phyloP scores from a whole-genome alignment of 257 asterid genomes.

The Cruciata laevipes region DNA sequence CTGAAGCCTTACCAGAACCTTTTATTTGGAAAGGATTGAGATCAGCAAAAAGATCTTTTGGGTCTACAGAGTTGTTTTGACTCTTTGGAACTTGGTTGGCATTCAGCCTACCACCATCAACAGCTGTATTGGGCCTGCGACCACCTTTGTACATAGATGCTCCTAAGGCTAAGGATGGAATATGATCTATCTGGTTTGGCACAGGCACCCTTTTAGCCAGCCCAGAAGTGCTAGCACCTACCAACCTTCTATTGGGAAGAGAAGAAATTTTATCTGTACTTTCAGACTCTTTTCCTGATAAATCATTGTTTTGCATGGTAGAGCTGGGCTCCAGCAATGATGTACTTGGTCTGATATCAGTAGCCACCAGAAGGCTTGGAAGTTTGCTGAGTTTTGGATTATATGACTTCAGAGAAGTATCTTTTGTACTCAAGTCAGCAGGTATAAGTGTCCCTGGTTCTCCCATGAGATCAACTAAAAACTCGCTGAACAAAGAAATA shows the following conservation, averaged over 20 bases:
- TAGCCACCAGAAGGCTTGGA: constrained; percentile 36
- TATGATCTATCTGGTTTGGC: constrained; percentile 50
- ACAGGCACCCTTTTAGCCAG: constrained; percentile 33
- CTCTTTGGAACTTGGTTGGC: constrained; percentile 63
- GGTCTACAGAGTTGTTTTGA: constrained; percentile 57
- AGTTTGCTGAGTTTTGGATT: constrained; percentile 44
- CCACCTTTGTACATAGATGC: constrained; percentile 62
- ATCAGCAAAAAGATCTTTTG: constrained; percentile 81
- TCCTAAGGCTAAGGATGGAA: constrained; percentile 48
- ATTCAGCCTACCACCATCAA: constrained; percentile 60
- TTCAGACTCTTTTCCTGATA: constrained; percentile 31
- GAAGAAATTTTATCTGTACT: constrained; percentile 37
- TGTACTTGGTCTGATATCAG: constrained; percentile 27
- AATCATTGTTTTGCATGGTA: constrained; percentile 28
- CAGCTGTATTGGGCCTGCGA: constrained; percentile 61
- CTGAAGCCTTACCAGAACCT: constrained; percentile 54
- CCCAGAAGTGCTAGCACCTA: constrained; percentile 58
- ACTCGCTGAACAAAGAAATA: constrained; percentile 66
- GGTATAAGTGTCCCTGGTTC: constrained; percentile 98
- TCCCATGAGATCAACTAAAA: constrained; percentile 99
- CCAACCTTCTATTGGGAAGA: constrained; percentile 28
- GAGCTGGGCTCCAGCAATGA: constrained; percentile 28
- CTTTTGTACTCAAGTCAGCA: constrained; percentile 70
- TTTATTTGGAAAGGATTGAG: constrained; percentile 89
- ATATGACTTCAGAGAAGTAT: constrained; percentile 46